Percentiles rank a stretch among this genome's conserved stretches.
phyloP scores from a whole-genome alignment of 2,329 filamentous ascomycete genomes.

The Beauveria sp. region DNA sequence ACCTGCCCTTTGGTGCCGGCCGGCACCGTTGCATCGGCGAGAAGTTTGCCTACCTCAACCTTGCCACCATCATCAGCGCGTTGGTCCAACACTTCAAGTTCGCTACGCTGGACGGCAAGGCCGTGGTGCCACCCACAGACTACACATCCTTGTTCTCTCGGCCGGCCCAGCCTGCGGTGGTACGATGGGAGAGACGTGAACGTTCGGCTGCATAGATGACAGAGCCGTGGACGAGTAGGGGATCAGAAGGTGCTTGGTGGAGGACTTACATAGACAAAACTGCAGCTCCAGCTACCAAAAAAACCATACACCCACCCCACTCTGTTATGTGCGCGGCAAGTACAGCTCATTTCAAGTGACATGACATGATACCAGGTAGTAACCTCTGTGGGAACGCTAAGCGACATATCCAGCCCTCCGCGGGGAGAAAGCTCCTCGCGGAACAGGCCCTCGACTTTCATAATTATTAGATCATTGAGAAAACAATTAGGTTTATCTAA shows the following conservation, averaged over 20 bases:
- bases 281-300: no score
- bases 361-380: no score
- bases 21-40: constrained; percentile 69
- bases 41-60: constrained; percentile 66
- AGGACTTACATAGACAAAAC: no score
- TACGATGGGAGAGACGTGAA: constrained; percentile 22
- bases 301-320: no score
- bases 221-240: background rate
- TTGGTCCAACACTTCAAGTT: constrained; percentile 56
- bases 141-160: constrained; percentile 44
- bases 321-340: no score
- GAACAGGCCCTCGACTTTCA: no score
- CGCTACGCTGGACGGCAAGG: constrained; percentile 44
- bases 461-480: no score
- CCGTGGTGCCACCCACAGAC: constrained; percentile 54
- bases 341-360: no score
- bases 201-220: constrained; percentile 14
- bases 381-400: no score
- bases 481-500: no score
- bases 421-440: no score
- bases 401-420: no score
- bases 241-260: background rate
- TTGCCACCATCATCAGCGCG: constrained; percentile 56
- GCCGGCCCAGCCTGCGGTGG: constrained; percentile 24
- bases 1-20: constrained; percentile 66